phyloP scores from a whole-genome alignment of 2,329 filamentous ascomycete genomes.

The Trichophyton equinum region DNA sequence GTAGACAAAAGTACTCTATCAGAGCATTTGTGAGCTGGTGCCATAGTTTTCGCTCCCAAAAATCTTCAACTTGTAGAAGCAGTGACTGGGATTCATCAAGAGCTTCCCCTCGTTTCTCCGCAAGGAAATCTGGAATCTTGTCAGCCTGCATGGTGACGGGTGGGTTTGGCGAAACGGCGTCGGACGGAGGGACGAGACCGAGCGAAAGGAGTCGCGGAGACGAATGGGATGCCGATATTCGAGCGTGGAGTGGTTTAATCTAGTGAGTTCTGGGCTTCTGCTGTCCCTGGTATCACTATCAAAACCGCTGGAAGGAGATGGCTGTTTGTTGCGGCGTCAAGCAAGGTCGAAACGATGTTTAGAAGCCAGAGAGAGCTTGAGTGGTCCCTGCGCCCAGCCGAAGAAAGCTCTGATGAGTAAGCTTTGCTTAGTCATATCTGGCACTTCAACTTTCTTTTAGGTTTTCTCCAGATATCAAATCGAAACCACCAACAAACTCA shows the following conservation, averaged over 20 bases:
- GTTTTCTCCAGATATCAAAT: not conserved
- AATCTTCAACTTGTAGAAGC: constrained; percentile 86
- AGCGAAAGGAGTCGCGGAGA: not conserved
- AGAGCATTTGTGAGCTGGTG: constrained; percentile 91
- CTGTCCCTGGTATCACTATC: not conserved
- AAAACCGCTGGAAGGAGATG: not conserved
- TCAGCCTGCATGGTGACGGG: constrained; percentile 60
- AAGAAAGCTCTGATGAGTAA: constrained; percentile 11
- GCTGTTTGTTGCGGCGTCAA: constrained; percentile 5
- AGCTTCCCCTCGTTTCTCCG: constrained; percentile 75
- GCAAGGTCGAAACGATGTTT: constrained; percentile 11
- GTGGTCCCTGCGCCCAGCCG: constrained; percentile 19
- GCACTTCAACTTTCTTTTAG: not conserved
- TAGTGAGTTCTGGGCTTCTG: not conserved
- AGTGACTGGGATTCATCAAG: constrained; percentile 77
- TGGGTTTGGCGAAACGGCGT: not conserved
- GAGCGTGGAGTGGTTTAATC: not conserved
- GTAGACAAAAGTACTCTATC: constrained; percentile 73
- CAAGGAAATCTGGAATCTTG: constrained; percentile 81
- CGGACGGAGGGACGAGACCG: not conserved
- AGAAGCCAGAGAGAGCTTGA: constrained; percentile 17
- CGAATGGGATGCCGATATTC: not conserved
- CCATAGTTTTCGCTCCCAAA: constrained; percentile 98
- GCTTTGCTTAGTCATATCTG: not conserved
- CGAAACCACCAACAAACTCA: not conserved